Conservation (phyloP, 441 rosid genomes). For the Adansonia madagascariensis region DNA sequence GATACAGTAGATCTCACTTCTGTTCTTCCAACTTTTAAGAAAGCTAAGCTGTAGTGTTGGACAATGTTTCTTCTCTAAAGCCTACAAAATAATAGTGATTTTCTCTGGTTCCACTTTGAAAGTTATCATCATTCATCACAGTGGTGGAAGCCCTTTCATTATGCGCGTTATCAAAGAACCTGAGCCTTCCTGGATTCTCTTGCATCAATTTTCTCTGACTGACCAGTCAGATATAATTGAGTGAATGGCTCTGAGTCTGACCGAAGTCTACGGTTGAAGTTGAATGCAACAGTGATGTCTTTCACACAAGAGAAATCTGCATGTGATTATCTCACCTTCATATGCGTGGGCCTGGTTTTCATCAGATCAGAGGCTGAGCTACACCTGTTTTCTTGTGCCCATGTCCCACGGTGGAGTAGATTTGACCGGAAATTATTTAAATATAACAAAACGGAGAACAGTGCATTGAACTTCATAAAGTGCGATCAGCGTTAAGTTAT, state of each 20-base stretch:
- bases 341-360: conserved; percentile 61
- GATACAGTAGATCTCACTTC: conserved; percentile 13
- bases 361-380: conserved; percentile 33
- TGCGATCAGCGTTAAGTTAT: background rate
- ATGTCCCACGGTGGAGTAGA: conserved; percentile 26
- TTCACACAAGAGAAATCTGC: conserved; percentile 50
- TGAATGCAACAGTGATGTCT: conserved; percentile 72
- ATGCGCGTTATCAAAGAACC: background rate
- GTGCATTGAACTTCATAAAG: conserved; percentile 6
- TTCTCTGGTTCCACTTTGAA: conserved; percentile 24
- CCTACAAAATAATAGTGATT: background rate
- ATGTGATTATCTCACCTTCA: conserved; percentile 61
- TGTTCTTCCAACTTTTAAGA: no score
- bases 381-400: conserved; percentile 35
- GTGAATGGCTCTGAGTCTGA: conserved; percentile 45
- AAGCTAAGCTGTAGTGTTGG: background rate
- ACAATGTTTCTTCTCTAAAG: conserved; percentile 6
- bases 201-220: conserved; percentile 43
- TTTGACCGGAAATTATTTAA: conserved; percentile 39
- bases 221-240: conserved; percentile 34
- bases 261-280: conserved; percentile 46
- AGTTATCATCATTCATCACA: background rate
- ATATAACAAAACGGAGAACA: conserved; percentile 21
- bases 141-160: background rate
- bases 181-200: conserved; percentile 30